Base-by-base conservation (phyloP, 257 asterid genomes). In the Petunia axillaris region DNA sequence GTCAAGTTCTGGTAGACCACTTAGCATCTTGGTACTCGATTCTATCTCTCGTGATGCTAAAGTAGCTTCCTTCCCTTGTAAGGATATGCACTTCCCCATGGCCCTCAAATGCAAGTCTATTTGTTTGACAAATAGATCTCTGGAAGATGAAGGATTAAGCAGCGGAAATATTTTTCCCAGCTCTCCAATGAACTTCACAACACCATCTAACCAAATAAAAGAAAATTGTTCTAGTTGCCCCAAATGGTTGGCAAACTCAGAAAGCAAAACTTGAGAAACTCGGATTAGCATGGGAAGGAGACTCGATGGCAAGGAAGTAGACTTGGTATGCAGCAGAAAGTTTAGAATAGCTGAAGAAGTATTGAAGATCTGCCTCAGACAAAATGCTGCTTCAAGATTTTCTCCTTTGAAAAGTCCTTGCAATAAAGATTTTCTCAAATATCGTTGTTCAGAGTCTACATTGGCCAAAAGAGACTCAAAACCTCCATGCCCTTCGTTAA, bases 1-100 rank as follows among this genome's bases (percentile, higher is more conserved):
- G 6, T 73, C 82, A 73, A 84, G 64, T 65, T 81, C 86, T 57
- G 77, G 68, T 53, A 36, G 82, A 84, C 81, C 81, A 70, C 80
- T 75, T 85, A 88, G 84, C 89, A 80, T 76, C 80, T 81, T 86
- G 64, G 89, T 82, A 82, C 78, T 87, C 76, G 89, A 87, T 60
- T 87, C 93, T 41, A 86, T 82, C 86, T 89, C 95, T 58, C 88
- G 88, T 79, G 93, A 90, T 76, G 90, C 92, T 79, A 92, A 83
- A 87, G 85, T 84, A 82, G 97, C 93, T 50, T 89, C 82, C 87
- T 89, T 95, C 65, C 96, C 93, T 86, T 92, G 94, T 70, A 92
- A 87, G 74, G 86, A 88, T 73, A 93, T 95, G 92, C 99, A 95
- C 85, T 92, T 91, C 38, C 98, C 99, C 39, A 93, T 88, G 81